Percentiles rank a stretch among this genome's conserved stretches.
These are phyloP conservation scores for Vanrija sp. DNA, from an alignment of 1,284 basidiomycete species.

Conservation along the genomic window DNA sequence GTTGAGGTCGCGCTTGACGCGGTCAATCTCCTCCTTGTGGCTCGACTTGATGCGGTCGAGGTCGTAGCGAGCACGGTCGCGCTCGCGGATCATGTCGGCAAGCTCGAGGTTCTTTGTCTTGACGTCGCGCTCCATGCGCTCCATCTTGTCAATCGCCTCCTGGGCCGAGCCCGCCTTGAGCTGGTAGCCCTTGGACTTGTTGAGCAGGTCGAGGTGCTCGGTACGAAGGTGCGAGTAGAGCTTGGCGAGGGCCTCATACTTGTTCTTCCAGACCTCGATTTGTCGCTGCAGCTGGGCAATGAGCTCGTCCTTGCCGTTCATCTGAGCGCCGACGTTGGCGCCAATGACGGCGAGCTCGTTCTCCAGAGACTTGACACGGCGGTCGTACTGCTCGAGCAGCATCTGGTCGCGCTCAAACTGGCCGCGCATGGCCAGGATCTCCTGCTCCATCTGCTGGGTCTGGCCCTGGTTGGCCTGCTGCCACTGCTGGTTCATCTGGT, in stretches of 20 bases:
- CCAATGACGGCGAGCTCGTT: constrained; percentile 77
- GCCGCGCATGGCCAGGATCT: constrained; percentile 87
- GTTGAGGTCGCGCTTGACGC: constrained; percentile 83
- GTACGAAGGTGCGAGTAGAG: constrained; percentile 96
- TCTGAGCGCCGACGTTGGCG: constrained; percentile 78
- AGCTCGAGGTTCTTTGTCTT: constrained; percentile 98
- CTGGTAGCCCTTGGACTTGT: constrained; percentile 96
- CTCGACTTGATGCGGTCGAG: constrained; percentile 91
- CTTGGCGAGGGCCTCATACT: constrained; percentile 98
- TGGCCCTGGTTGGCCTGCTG: constrained; percentile 52
- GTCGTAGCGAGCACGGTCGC: constrained; percentile 93
- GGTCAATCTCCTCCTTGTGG: constrained; percentile 94
- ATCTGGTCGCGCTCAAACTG: constrained; percentile 99
- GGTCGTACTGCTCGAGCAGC: constrained; percentile 95
- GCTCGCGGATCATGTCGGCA: constrained; percentile 97
- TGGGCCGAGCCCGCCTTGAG: constrained; percentile 98
- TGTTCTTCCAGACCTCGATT: constrained; percentile 94
- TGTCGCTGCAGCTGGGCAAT: constrained; percentile 96
- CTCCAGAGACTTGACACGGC: constrained; percentile 93
- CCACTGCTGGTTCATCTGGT: constrained; percentile 62
- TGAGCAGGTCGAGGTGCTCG: constrained; percentile 95
- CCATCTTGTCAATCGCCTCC: constrained; percentile 98
- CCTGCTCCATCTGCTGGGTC: constrained; percentile 73
- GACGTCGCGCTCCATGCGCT: constrained; percentile 96
- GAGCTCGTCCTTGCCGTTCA: constrained; percentile 89